Percentiles rank a stretch among this genome's conserved stretches.
phyloP scores from a whole-genome alignment of 306 rosid genomes.

The Sesbania bispinosa region DNA sequence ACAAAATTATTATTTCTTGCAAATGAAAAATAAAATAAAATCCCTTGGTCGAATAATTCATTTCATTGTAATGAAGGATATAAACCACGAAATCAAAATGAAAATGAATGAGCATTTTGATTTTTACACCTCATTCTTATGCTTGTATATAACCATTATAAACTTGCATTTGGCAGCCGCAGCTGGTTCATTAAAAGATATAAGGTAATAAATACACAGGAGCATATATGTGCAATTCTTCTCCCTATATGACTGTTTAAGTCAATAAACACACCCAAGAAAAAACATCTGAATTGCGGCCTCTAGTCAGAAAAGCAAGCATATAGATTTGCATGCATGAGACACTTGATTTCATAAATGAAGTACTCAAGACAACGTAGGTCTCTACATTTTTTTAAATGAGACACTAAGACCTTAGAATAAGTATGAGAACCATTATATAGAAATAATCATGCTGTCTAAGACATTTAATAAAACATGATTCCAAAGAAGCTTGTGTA shows the following conservation, averaged over 20 bases:
- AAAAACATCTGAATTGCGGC: background rate
- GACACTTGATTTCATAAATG: background rate
- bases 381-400: background rate
- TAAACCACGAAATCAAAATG: slow-evolving; percentile 15
- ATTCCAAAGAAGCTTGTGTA: slow-evolving; percentile 1
- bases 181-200: background rate
- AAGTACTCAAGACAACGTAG: background rate
- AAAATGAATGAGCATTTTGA: background rate
- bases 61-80: background rate
- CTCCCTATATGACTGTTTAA: slow-evolving; percentile 5
- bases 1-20: background rate
- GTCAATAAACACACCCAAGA: background rate
- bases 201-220: background rate
- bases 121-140: background rate
- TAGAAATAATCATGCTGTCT: background rate
- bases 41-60: background rate
- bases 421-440: background rate
- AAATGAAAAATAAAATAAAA: background rate
- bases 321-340: slow-evolving; percentile 11
- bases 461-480: background rate
- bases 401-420: background rate
- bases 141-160: slow-evolving; percentile 6
- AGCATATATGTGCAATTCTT: background rate
- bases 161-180: slow-evolving; percentile 2
- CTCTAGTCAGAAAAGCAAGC: background rate